These are phyloP conservation scores for Nakataea oryzae DNA, from an alignment of 2,329 filamentous ascomycete species.

Conservation along the genomic window DNA sequence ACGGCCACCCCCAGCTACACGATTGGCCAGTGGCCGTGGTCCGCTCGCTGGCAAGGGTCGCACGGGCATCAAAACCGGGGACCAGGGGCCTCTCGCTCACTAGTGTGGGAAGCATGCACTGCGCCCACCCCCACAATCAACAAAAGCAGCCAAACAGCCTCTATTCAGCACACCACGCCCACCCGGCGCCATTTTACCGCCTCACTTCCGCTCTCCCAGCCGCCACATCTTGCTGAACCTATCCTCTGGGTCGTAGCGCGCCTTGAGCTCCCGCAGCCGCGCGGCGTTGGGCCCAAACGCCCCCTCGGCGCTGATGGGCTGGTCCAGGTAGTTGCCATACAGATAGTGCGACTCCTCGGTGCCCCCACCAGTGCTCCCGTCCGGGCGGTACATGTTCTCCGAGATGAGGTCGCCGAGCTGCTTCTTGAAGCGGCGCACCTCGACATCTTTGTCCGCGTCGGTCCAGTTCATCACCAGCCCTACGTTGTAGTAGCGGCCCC, in stretches of 20 bases:
- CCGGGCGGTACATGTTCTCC: not conserved
- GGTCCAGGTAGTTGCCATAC: not conserved
- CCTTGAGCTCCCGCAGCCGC: not conserved
- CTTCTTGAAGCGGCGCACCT: conserved; percentile 1
- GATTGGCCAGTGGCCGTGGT: too few relatives aligned
- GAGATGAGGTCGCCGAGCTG: not conserved
- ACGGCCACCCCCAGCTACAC: too few relatives aligned
- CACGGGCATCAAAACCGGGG: too few relatives aligned
- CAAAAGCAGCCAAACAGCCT: too few relatives aligned
- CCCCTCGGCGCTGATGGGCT: conserved; percentile 1
- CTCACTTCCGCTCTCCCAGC: not conserved
- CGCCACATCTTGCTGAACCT: conserved; percentile 1
- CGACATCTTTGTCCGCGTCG: not conserved
- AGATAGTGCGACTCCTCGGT: not conserved
- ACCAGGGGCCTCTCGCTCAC: too few relatives aligned
- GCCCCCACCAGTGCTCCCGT: not conserved
- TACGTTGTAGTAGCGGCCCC: conserved; percentile 3
- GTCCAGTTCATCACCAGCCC: not conserved
- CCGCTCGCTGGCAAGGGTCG: too few relatives aligned
- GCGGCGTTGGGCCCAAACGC: conserved; percentile 1
- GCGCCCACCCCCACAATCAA: too few relatives aligned
- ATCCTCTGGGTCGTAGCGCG: not conserved
- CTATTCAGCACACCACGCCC: too few relatives aligned
- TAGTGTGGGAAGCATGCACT: too few relatives aligned
- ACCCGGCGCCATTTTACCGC: too few relatives aligned